Percentiles rank a stretch among this genome's conserved stretches.
These are phyloP conservation scores for Carex kokanica DNA, from an alignment of 176 grass and related monocot species.

Conservation along the genomic window DNA sequence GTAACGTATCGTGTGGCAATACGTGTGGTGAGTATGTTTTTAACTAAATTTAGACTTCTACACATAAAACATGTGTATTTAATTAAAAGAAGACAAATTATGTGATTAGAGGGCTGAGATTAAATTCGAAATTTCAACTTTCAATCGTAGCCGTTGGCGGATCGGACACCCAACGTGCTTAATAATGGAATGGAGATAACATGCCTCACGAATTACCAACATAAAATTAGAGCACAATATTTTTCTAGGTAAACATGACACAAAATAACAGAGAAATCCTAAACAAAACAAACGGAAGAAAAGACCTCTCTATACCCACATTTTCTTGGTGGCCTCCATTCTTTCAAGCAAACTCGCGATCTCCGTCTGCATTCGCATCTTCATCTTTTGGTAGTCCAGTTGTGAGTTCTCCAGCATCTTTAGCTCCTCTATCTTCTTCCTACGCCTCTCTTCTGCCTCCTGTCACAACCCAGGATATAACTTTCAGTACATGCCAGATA, in stretches of 20 bases:
- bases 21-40: no score
- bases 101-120: no score
- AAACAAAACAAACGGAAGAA: slow-evolving; percentile 26
- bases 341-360: slow-evolving; percentile 92
- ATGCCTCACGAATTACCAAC: slow-evolving; percentile 10
- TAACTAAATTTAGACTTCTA: no score
- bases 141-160: no score
- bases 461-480: slow-evolving; percentile 27
- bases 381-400: slow-evolving; percentile 96
- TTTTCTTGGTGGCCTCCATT: slow-evolving; percentile 99
- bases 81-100: no score
- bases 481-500: neutral
- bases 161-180: no score
- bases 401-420: slow-evolving; percentile 81
- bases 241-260: slow-evolving; percentile 32
- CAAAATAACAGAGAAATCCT: slow-evolving; percentile 33
- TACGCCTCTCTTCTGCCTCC: slow-evolving; percentile 72
- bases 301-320: slow-evolving; percentile 59
- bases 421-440: slow-evolving; percentile 93
- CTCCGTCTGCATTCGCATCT: slow-evolving; percentile 94
- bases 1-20: no score
- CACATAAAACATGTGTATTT: no score
- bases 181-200: no score
- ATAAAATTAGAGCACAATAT: slow-evolving; percentile 17
- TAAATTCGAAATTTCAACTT: no score